A percentile compares a stretch with the other conserved stretches of the same genome.
These are phyloP conservation scores for Globisporangium cederbergense DNA, from an alignment of 352 stramenopile genomes.

Conservation along the genomic window DNA sequence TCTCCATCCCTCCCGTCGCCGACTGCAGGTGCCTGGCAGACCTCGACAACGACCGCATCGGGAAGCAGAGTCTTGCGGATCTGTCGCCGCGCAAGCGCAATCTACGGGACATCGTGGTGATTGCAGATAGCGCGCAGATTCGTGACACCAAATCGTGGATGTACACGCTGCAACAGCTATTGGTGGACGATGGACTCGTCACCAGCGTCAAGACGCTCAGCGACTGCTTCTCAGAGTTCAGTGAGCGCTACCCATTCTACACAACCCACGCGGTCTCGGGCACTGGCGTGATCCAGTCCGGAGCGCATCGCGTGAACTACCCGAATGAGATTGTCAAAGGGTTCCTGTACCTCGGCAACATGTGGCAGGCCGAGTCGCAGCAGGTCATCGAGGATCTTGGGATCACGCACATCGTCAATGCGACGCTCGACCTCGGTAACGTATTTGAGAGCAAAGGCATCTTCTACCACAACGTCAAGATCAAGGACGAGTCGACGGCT, in stretches of 20 bases:
- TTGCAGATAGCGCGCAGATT: slow-evolving; percentile 33
- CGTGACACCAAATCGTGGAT: slow-evolving; percentile 32
- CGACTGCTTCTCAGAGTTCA: slow-evolving; percentile 40
- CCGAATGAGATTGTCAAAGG: slow-evolving; percentile 66
- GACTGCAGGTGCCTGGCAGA: slow-evolving; percentile 19
- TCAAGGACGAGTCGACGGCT: slow-evolving; percentile 37
- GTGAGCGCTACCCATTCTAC: slow-evolving; percentile 65
- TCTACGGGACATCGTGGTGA: slow-evolving; percentile 52
- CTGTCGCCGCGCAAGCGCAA: slow-evolving; percentile 32
- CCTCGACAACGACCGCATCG: slow-evolving; percentile 15
- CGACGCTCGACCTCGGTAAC: slow-evolving; percentile 53
- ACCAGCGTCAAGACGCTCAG: slow-evolving; percentile 40
- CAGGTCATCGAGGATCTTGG: slow-evolving; percentile 52
- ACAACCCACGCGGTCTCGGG: slow-evolving; percentile 25
- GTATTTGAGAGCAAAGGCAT: slow-evolving; percentile 43
- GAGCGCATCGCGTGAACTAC: slow-evolving; percentile 45
- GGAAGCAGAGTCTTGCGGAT: slow-evolving; percentile 19
- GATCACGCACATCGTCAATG: slow-evolving; percentile 76
- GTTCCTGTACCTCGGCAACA: slow-evolving; percentile 72
- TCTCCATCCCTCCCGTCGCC: slow-evolving; percentile 41
- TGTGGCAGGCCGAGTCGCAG: slow-evolving; percentile 61
- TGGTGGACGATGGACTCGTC: slow-evolving; percentile 43
- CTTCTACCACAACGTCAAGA: slow-evolving; percentile 60
- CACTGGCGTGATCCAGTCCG: slow-evolving; percentile 26
- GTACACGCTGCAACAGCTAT: slow-evolving; percentile 31